Base-by-base conservation (phyloP, 169 alveolate species). In the Eimeria falciformis region DNA sequence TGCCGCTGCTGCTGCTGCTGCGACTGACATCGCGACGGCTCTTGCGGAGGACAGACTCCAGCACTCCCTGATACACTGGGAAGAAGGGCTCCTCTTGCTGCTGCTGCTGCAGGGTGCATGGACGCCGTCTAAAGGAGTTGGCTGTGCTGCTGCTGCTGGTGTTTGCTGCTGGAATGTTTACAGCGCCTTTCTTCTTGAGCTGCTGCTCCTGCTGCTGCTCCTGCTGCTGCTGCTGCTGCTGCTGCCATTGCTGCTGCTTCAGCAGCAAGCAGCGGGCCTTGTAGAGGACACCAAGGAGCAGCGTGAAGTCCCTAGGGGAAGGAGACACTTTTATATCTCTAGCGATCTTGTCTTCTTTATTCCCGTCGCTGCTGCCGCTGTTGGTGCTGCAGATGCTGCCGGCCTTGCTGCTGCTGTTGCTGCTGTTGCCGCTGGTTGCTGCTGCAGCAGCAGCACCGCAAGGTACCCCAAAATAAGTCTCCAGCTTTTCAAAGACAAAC, bases 1-100 rank as follows among this genome's bases (percentile, higher is more conserved):
- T n/a, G 79, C 79, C 29, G 79, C 79, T 68, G 47, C 40, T n/a
- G 79, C 79, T 68, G 47, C 79, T 68, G 50, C 79, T 68, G 79
- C 79, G 9, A n/a, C 17, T 5, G 7, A 25, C 40, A n/a, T 68
- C 50, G 79, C 79, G 79, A 40, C 29, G 79, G n/a, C 50, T 68
- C 79, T 7, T 29, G 7, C 40, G 18, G 21, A 68, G 79, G 18
- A 68, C 79, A 5, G n/a, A 12, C 5, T 25, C 33, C 9, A 68
- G 18, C 3, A 68, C 79, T 7, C n/a, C 9, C 47, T 68, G 79
- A 68, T 29, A 68, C 50, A 46, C 9, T 25, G 79, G 79, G 21
- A 68, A 68, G 79, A 68, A 68, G 5, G n/a, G 50, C 47, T 68
- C 50, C 47, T 68, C 46, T 25, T 68, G 79, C 21, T 68, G 79